These are phyloP conservation scores for Salvia miltiorrhiza DNA, from an alignment of 257 asterid genomes.

Conservation along the genomic window DNA sequence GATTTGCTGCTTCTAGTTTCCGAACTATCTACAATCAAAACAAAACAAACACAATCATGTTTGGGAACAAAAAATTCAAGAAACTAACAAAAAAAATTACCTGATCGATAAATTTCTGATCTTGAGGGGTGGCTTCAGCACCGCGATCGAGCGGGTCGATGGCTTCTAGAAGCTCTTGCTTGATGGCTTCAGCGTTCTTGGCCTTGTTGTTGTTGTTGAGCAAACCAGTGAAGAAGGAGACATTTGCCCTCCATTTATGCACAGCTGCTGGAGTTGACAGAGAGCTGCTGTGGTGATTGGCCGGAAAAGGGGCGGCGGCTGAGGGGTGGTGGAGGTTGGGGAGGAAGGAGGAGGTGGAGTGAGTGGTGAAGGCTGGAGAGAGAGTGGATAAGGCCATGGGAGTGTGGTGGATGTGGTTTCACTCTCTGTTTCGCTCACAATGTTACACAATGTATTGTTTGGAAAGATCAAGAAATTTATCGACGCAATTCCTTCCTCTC, in stretches of 20 bases:
- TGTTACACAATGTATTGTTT: neutral
- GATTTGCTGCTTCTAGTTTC: conserved; percentile 64
- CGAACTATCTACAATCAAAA: conserved; percentile 43
- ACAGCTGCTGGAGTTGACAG: conserved; percentile 12
- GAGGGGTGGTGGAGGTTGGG: conserved; percentile 34
- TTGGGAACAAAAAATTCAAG: neutral
- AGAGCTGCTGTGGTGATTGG: conserved; percentile 8
- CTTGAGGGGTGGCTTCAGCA: conserved; percentile 82
- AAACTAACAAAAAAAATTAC: conserved; percentile 22
- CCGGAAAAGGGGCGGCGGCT: conserved; percentile 17
- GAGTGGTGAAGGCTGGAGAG: conserved; percentile 28
- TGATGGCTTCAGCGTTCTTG: conserved; percentile 51
- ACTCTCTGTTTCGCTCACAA: neutral
- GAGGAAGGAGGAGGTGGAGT: conserved; percentile 15
- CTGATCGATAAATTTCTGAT: conserved; percentile 59
- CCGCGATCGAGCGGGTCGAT: conserved; percentile 88
- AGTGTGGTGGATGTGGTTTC: neutral
- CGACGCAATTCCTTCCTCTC: too few species aligned
- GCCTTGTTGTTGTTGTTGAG: conserved; percentile 42
- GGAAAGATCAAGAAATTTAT: too few species aligned
- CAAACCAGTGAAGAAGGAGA: conserved; percentile 68
- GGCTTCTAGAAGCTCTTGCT: conserved; percentile 79
- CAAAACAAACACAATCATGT: neutral
- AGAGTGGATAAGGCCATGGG: conserved; percentile 68
- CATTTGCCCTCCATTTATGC: conserved; percentile 56